A percentile compares a stretch with the other conserved stretches of the same genome.
Evolutionary conservation across 176 grass and related monocot species (phyloP).

Genomic region (Cocos nucifera): DNA sequence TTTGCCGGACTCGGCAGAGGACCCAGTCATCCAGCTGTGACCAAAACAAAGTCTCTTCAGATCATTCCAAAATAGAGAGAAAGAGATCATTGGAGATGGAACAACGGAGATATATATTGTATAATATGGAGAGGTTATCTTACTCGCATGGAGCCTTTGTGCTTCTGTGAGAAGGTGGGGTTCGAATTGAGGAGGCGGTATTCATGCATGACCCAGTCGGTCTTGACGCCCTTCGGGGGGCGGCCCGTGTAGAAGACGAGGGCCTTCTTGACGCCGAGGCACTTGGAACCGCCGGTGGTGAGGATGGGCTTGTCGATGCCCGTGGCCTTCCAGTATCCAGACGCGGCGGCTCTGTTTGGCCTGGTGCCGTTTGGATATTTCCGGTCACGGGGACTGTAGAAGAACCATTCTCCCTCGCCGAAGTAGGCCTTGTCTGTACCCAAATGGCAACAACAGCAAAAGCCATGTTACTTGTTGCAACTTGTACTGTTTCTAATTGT

Average conservation of each 20-base stretch:
- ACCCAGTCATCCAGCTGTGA: conserved; percentile 41
- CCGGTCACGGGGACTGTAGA: conserved; percentile 40
- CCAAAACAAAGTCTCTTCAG: not conserved
- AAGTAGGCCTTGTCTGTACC: conserved; percentile 24
- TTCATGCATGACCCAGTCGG: conserved; percentile 37
- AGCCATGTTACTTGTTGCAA: too few relatives aligned
- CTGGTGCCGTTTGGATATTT: conserved; percentile 41
- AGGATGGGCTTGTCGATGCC: conserved; percentile 23
- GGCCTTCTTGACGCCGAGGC: conserved; percentile 47
- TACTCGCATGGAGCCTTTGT: conserved; percentile 23
- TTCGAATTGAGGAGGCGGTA: conserved; percentile 20
- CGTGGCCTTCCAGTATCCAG: conserved; percentile 7
- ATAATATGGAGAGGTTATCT: not conserved
- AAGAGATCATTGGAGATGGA: not conserved
- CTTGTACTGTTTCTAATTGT: too few relatives aligned
- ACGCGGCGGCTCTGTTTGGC: conserved; percentile 24
- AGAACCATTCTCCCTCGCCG: conserved; percentile 39
- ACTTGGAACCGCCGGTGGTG: conserved; percentile 6
- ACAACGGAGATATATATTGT: not conserved
- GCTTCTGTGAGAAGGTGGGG: not conserved
- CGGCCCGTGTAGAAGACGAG: conserved; percentile 45
- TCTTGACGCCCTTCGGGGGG: conserved; percentile 32
- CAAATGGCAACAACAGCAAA: not conserved
- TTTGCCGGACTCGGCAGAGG: conserved; percentile 37
- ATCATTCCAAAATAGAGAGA: not conserved